phyloP scores from a whole-genome alignment of 305 asterid species.

The Fraxinus paxiana region DNA sequence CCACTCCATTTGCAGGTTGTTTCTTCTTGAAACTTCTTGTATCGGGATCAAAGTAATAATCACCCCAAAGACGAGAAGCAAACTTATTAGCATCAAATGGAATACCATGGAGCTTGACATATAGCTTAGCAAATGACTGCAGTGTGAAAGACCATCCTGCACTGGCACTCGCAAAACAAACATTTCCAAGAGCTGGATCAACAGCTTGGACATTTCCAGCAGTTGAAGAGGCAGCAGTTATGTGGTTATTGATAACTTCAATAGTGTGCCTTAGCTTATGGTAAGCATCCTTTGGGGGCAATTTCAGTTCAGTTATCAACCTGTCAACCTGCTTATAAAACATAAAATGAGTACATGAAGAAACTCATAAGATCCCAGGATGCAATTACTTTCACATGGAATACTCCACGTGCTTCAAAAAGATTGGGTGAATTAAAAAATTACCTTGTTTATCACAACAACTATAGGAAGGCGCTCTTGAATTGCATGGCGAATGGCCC shows the following conservation, averaged over 20 bases:
- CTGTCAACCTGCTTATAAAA: slow-evolving; percentile 64
- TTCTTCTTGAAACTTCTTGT: slow-evolving; percentile 78
- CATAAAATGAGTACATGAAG: slow-evolving; percentile 15
- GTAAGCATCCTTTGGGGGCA: slow-evolving; percentile 96
- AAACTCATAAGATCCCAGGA: not conserved
- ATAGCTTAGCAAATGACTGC: slow-evolving; percentile 89
- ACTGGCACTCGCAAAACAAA: slow-evolving; percentile 89
- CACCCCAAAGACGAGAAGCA: slow-evolving; percentile 95
- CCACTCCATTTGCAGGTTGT: slow-evolving; percentile 77
- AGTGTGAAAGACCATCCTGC: slow-evolving; percentile 97
- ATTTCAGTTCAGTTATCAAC: slow-evolving; percentile 83
- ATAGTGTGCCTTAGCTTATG: slow-evolving; percentile 84
- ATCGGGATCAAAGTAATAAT: slow-evolving; percentile 71
- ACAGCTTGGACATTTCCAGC: slow-evolving; percentile 82
- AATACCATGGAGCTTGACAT: slow-evolving; percentile 87
- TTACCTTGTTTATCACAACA: slow-evolving; percentile 90
- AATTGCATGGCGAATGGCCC: slow-evolving; percentile 93
- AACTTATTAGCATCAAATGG: slow-evolving; percentile 88
- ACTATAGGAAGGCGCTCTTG: slow-evolving; percentile 89
- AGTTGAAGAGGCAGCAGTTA: slow-evolving; percentile 79
- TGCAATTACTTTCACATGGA: not conserved
- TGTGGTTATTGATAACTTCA: slow-evolving; percentile 80
- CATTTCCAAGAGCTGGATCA: slow-evolving; percentile 83
- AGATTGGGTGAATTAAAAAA: not conserved
- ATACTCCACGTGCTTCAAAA: not conserved